These are phyloP conservation scores for Pseudocercospora crystallina DNA, from an alignment of 2,329 filamentous ascomycete species.

Conservation along the genomic window DNA sequence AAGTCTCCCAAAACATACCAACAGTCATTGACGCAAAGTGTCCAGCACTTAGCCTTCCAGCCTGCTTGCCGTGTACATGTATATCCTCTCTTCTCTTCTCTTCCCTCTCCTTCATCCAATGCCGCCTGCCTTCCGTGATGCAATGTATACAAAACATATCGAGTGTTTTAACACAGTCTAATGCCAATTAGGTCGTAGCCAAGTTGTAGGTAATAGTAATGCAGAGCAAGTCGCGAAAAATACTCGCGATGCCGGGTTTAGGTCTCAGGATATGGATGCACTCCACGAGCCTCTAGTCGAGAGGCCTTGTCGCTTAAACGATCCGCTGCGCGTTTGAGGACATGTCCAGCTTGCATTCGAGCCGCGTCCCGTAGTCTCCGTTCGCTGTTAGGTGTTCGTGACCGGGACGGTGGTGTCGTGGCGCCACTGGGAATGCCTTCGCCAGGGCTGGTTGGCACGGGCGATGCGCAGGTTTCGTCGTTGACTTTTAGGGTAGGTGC, in stretches of 20 bases:
- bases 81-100: no score
- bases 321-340: constrained; percentile 19
- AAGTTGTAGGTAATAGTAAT: no score
- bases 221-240: no score
- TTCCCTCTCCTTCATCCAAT: no score
- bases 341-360: constrained; percentile 18
- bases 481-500: constrained; percentile 10
- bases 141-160: no score
- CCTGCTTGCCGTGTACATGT: no score
- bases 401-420: constrained; percentile 14
- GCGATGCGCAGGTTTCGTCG: constrained; percentile 5
- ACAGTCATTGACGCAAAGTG: no score
- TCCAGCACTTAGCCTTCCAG: no score
- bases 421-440: constrained; percentile 6
- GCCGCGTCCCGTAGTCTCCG: constrained; percentile 23
- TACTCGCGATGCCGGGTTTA: background rate
- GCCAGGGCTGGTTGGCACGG: constrained; percentile 8
- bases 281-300: constrained; percentile 18
- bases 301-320: constrained; percentile 21
- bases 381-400: constrained; percentile 17
- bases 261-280: constrained; percentile 20
- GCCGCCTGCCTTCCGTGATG: no score
- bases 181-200: no score
- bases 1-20: no score
- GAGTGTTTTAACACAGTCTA: no score